A percentile compares a stretch with the other conserved stretches of the same genome.
Conservation (phyloP, 139 green algal species). For the Pleodorina starrii region DNA sequence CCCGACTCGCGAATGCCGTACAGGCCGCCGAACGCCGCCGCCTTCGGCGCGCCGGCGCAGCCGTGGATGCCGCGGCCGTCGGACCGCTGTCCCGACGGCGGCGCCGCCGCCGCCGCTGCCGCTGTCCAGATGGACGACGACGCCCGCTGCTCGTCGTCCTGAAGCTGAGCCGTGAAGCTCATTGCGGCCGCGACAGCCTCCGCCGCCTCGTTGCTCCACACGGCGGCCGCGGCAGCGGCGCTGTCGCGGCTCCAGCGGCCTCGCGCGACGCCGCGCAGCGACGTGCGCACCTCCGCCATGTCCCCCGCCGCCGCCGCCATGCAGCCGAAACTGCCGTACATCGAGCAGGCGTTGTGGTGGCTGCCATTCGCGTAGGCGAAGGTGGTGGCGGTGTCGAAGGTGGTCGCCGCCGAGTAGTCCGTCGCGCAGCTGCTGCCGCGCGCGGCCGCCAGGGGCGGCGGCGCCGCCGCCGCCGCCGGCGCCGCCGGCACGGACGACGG, state of each 20-base stretch:
- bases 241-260: slow-evolving; percentile 37
- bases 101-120: not conserved
- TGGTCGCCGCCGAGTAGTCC: not conserved
- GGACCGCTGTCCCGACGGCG: not conserved
- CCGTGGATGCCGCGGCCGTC: not conserved
- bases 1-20: slow-evolving; percentile 32
- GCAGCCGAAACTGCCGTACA: slow-evolving; percentile 6
- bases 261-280: not conserved
- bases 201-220: slow-evolving; percentile 31
- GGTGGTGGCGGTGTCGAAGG: not conserved
- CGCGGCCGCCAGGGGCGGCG: not conserved
- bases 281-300: not conserved
- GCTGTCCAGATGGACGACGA: not conserved
- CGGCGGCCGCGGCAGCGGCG: slow-evolving; percentile 1
- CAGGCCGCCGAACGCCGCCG: not conserved
- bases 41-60: not conserved
- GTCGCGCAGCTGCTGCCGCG: not conserved
- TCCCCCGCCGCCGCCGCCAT: not conserved
- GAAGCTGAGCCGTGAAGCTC: not conserved
- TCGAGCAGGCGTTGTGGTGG: not conserved
- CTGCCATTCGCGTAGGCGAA: not conserved
- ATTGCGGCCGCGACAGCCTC: slow-evolving; percentile 33
- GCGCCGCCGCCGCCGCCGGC: not conserved
- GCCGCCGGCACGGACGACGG: not conserved
- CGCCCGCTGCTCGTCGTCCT: too few relatives aligned